Evolutionary conservation across 1,284 basidiomycete genomes (phyloP), one percentile per base, ranked within the genome.

Genomic region (Phellinidium pouzarii): DNA sequence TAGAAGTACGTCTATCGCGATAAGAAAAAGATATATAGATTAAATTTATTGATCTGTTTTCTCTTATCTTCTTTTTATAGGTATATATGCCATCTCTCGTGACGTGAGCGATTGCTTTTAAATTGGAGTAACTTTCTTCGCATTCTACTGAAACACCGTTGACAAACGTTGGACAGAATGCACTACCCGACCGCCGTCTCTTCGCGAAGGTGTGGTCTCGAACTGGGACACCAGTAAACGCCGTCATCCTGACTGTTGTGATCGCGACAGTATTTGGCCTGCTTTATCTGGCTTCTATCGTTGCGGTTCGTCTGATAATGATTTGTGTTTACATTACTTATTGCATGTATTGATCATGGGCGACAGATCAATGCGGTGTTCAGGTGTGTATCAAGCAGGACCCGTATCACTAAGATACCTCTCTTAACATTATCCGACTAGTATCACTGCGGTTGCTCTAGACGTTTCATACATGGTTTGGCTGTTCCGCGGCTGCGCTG

Each of bases 211-310:
- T 61, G 12, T 61, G 57, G 59, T 43, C 27, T 2, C 19, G 37
- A 26, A 61, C 60, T 9, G 41, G 48, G 43, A 61, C 60, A 14
- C 60, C 60, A 7, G 50, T 61, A 11, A 60, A 63, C 45, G 61
- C 60, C 17, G 59, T 59, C 36, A 57, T 62, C 20, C 44, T 62
- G 43, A 60, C 60, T 22, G 45, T 58, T 14, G 38, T 60, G 4
- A 53, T 62, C 20, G 55, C 56, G 7, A 60, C 59, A 54, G 50
- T 64, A 14, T 59, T 63, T 41, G 61, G 59, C 14, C 43, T 64
- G 38, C 52, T 64, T 7, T 62, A 58, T 41, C 57, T 62, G 34
- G 62, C 55, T 34, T 60, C 59, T 20, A 31, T 48, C 26, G 58
- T 60, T 31, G 60, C 60, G 5, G 59, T 60, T 22, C 48, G 59